Percentiles rank a stretch among this genome's conserved stretches.
These are phyloP conservation scores for Nepenthes alata DNA, from an alignment of 179 eudicot species.

Conservation along the genomic window DNA sequence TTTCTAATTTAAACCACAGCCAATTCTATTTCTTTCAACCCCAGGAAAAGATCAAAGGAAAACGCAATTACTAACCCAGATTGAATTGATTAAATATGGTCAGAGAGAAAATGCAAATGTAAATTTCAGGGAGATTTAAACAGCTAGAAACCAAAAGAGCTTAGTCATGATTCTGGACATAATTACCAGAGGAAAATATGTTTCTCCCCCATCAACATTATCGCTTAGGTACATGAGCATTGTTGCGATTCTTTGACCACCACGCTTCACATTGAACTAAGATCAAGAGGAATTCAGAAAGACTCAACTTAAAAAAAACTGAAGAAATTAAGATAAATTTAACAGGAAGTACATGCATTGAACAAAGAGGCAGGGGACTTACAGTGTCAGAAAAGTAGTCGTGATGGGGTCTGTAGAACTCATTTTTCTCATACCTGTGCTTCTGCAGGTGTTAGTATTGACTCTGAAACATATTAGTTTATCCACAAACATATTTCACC, in stretches of 20 bases:
- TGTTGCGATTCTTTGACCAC: conserved; percentile 96
- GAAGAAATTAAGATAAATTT: background rate
- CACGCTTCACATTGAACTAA: conserved; percentile 86
- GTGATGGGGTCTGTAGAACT: conserved; percentile 82
- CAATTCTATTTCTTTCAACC: too few species aligned
- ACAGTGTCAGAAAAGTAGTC: conserved; percentile 89
- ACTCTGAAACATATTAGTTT: conserved; percentile 15
- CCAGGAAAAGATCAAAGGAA: background rate
- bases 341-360: background rate
- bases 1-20: too few species aligned
- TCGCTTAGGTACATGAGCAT: conserved; percentile 89
- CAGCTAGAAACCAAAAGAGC: background rate
- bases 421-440: conserved; percentile 81
- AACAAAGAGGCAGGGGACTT: conserved; percentile 15
- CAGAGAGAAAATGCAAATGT: background rate
- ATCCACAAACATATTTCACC: conserved; percentile 3
- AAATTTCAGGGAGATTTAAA: background rate
- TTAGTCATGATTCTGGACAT: background rate
- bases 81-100: background rate
- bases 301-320: background rate
- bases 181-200: conserved; percentile 79
- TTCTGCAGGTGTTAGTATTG: conserved; percentile 49
- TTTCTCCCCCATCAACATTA: conserved; percentile 95
- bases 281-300: conserved; percentile 12
- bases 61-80: too few species aligned